Percentiles rank a stretch among this genome's conserved stretches.
Evolutionary conservation across 1,284 basidiomycete species (phyloP).

Genomic region (Leccinum pachyderme): DNA sequence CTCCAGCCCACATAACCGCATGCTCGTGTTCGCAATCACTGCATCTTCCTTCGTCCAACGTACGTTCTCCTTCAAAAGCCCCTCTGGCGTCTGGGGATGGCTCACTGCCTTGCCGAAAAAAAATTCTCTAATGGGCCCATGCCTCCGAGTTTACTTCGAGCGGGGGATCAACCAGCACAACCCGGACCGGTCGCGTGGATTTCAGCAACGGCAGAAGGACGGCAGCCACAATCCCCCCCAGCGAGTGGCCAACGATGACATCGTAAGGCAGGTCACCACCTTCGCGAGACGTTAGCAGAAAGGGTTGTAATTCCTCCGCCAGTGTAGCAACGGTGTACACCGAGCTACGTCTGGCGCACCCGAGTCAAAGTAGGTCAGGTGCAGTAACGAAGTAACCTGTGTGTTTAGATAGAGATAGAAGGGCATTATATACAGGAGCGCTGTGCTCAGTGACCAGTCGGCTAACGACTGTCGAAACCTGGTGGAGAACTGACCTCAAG

Average conservation of each 20-base stretch:
- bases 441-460: neutral
- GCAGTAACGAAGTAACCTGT: slow-evolving; percentile 9
- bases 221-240: slow-evolving; percentile 15
- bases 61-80: neutral
- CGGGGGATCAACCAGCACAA: slow-evolving; percentile 20
- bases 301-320: slow-evolving; percentile 9
- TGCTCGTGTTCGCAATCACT: neutral
- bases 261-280: slow-evolving; percentile 3
- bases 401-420: neutral
- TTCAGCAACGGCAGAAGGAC: slow-evolving; percentile 8
- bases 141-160: neutral
- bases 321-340: slow-evolving; percentile 18
- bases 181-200: slow-evolving; percentile 1
- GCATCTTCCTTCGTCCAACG: slow-evolving; percentile 5
- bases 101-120: neutral
- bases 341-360: slow-evolving; percentile 8
- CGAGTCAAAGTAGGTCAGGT: slow-evolving; percentile 26
- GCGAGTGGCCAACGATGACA: slow-evolving; percentile 21
- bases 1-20: slow-evolving; percentile 5
- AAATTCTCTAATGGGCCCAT: rapidly evolving
- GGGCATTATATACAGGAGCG: neutral
- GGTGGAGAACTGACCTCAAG: slow-evolving; percentile 6
- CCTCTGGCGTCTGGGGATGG: slow-evolving; percentile 3
- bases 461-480: neutral
- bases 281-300: neutral